Evolutionary conservation across 129 eudicot genomes (phyloP).

Genomic region (Scalesia atractyloides): DNA sequence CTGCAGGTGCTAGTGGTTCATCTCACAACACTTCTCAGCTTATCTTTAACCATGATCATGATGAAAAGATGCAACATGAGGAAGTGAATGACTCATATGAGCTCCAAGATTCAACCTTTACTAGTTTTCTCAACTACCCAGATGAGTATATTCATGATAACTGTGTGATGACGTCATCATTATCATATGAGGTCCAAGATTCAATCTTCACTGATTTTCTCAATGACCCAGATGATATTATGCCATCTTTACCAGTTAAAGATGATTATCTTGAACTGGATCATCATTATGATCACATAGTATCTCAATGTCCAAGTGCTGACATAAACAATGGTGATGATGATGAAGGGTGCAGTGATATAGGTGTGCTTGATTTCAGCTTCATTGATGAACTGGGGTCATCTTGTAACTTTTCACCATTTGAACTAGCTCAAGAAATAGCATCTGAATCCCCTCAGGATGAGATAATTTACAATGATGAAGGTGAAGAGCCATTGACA

Average conservation of each 20-base stretch:
- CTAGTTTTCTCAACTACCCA: slow-evolving; percentile 62
- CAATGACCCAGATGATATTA: not conserved
- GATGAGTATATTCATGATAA: slow-evolving; percentile 48
- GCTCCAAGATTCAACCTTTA: slow-evolving; percentile 52
- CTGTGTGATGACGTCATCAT: not conserved
- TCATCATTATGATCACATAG: slow-evolving; percentile 22
- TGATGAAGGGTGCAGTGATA: slow-evolving; percentile 33
- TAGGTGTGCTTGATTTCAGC: slow-evolving; percentile 48
- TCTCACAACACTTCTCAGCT: slow-evolving; percentile 29
- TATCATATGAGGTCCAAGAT: no score
- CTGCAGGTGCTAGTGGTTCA: slow-evolving; percentile 19
- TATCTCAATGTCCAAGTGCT: slow-evolving; percentile 28
- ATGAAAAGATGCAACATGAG: slow-evolving; percentile 26
- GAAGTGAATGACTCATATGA: slow-evolving; percentile 38
- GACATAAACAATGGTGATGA: slow-evolving; percentile 39
- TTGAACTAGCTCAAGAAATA: slow-evolving; percentile 64
- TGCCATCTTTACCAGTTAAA: slow-evolving; percentile 29
- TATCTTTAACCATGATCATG: slow-evolving; percentile 17
- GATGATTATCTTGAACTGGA: slow-evolving; percentile 27
- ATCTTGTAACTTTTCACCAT: slow-evolving; percentile 48
- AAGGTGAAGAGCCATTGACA: slow-evolving; percentile 58
- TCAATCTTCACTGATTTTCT: no score
- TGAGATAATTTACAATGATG: slow-evolving; percentile 23
- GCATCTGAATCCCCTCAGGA: slow-evolving; percentile 34
- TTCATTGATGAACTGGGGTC: slow-evolving; percentile 70